phyloP scores from a whole-genome alignment of 106 monocot species.

The Amphibolis antarctica region DNA sequence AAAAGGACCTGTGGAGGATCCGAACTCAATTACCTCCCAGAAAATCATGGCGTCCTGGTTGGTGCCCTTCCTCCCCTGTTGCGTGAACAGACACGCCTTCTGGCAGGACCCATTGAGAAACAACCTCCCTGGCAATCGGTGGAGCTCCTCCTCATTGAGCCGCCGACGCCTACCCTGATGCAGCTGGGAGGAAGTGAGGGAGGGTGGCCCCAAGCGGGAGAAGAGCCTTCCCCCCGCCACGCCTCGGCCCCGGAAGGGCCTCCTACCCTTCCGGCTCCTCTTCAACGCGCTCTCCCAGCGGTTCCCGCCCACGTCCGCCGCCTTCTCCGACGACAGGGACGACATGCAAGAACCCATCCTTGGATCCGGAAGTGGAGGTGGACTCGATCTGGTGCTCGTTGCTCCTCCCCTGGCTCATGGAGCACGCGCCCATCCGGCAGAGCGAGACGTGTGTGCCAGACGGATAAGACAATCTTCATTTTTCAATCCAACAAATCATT shows the following conservation, averaged over 20 bases:
- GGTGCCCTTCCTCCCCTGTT: constrained; percentile 70
- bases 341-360: constrained; percentile 9
- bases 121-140: constrained; percentile 39
- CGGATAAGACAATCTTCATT: no score
- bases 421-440: no score
- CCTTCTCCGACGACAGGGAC: background rate
- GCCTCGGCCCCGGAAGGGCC: constrained; percentile 1
- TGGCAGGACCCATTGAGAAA: constrained; percentile 44
- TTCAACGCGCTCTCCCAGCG: background rate
- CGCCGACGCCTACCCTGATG: constrained; percentile 1
- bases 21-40: constrained; percentile 41
- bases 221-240: constrained; percentile 4
- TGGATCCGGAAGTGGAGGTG: background rate
- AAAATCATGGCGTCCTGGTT: constrained; percentile 78
- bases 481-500: no score
- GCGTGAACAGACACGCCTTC: constrained; percentile 49
- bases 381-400: no score
- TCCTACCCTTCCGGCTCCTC: constrained; percentile 4
- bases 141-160: constrained; percentile 39
- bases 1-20: background rate
- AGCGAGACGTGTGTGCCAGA: no score
- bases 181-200: background rate
- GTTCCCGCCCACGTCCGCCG: no score
- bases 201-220: background rate
- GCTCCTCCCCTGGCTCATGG: no score